Base-by-base conservation (phyloP, 2,329 filamentous ascomycete species). In the Talaromyces verruculosus region DNA sequence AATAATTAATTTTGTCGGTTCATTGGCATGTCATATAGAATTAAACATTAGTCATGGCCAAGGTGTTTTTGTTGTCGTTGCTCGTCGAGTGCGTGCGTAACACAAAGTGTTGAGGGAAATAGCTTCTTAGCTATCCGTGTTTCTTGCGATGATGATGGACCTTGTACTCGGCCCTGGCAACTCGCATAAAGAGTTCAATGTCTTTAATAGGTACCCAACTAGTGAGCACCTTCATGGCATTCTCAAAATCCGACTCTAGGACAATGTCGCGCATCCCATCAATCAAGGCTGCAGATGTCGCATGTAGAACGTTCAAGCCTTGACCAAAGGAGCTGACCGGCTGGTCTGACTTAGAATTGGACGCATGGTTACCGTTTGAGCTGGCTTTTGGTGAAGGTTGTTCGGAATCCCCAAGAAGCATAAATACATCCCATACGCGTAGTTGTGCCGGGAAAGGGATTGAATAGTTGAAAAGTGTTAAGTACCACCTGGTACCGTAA, bases 401-500 rank as follows among this genome's bases (percentile, higher is more conserved):
- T n/a, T 88, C 83, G 10, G 85, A 84, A 71, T 94, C 92, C 57
- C 94, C 95, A 13, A 98, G 86, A 15, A 99, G 87, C 86, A 99
- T 92, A 79, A 98, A 98, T 1, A 97, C 91, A 75, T 99, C 95
- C 95, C 95, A 99, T 17, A 99, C 91, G 59, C 95, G 90, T 41
- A 99, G 88, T 78, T 98, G 95, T 3, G 94, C 93, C 0, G 92
- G 86, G 73, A 98, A 99, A 0, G 95, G 95, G 61, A 99, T 91
- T 17, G 92, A 96, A 74, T 98, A 90, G 79, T 98, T 98, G 84
- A 99, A 99, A 8, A 99, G 84, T 1, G 95, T 99, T 61, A 99
- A 84, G 76, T 99, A 99, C 95, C 95, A 99, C 62, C 93, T 86
- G 3, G 94, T 98, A 37, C 93, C 95, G 75, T 97, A 99, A n/a